phyloP scores from a whole-genome alignment of 345 rosid genomes.

The Boechera divaricarpa region DNA sequence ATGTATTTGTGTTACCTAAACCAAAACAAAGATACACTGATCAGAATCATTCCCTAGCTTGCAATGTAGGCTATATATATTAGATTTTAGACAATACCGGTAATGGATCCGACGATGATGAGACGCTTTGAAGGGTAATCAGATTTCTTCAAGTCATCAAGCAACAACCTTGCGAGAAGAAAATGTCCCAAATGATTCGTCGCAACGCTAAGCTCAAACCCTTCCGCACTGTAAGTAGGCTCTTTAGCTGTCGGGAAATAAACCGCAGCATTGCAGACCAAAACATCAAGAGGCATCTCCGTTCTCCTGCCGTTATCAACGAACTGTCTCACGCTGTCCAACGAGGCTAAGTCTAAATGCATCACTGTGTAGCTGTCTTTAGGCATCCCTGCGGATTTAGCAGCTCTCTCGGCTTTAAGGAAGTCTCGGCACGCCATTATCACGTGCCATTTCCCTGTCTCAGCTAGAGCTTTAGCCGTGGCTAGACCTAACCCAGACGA shows the following conservation, averaged over 20 bases:
- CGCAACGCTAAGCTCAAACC: conserved; percentile 93
- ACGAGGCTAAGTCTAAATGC: conserved; percentile 91
- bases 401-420: conserved; percentile 45
- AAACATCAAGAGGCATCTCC: conserved; percentile 79
- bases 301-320: conserved; percentile 74
- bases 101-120: conserved; percentile 92
- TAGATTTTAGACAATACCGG: conserved; percentile 54
- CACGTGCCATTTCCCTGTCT: conserved; percentile 89
- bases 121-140: conserved; percentile 90
- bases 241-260: conserved; percentile 95
- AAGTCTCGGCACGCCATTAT: conserved; percentile 93
- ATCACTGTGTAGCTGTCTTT: conserved; percentile 84
- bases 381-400: conserved; percentile 58
- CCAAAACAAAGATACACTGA: conserved; percentile 21
- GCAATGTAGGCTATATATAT: background rate
- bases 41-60: background rate
- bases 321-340: conserved; percentile 92
- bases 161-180: conserved; percentile 80
- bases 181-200: conserved; percentile 98
- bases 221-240: conserved; percentile 94
- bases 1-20: conserved; percentile 88
- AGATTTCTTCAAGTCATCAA: conserved; percentile 78
- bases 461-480: conserved; percentile 86
- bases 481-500: conserved; percentile 95
- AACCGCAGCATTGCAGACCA: conserved; percentile 97